Base-by-base conservation (phyloP, 2,329 filamentous ascomycete species). In the Aspergillus costaricaensis region DNA sequence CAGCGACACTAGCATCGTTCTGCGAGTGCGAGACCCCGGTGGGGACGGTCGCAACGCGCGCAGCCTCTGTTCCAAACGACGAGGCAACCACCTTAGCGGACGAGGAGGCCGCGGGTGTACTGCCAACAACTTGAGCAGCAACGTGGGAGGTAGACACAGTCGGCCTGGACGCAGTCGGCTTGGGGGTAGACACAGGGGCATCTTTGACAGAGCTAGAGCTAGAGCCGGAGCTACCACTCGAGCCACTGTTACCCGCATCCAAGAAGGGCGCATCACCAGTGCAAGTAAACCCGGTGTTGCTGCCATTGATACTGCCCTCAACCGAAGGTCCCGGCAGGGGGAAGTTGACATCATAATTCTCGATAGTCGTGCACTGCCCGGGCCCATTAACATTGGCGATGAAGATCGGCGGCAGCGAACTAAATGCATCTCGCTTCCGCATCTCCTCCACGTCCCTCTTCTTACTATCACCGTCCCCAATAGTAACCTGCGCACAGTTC, bases 401-500 rank as follows among this genome's bases (percentile, higher is more conserved):
- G 72, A 91, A 92, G 75, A 92, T 84, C 50, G 82, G 76, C 1
- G 91, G 90, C 1, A 89, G 85, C 47, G 74, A 73, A 59, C 79
- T 77, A 72, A 63, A 56, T 36, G 57, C 57, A 36, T 50, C 59
- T 49, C 59, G 30, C 30, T 67, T 30, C 12, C 53, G 38, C 15
- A 54, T 57, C 50, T 58, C 62, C 49, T 64, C 57, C 39, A 62
- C 27, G 12, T 57, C 36, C 5, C 52, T 47, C 36, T 57, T 51
- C 2, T 48, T 32, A 17, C 7, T 23, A 7, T 41, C 23, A 10
- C 25, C 25, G 25, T 72, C 73, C 2, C 76, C 71, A 38, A 92
- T 87, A 63, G 84, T 86, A 67, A 93, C 84, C 55, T 85, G 81
- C 7, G 91, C 90, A 71, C 91, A 95, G 78, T 92, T 91, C 88